A percentile compares a stretch with the other conserved stretches of the same genome.
Conservation (phyloP, 2,329 filamentous ascomycete genomes). For the Talaromyces sp. region DNA sequence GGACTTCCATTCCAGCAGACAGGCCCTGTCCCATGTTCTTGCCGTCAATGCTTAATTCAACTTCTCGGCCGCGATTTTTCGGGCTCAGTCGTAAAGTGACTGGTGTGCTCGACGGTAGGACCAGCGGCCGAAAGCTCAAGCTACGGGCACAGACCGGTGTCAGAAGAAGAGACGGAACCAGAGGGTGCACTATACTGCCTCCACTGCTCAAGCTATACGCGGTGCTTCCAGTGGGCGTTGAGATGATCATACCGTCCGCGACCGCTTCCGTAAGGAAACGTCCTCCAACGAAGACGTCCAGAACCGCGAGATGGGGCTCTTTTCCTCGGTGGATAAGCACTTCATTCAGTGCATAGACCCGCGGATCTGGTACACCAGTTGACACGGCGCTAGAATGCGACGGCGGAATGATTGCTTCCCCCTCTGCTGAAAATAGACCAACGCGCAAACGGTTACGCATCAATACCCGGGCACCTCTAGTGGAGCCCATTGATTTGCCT, state of each 20-base stretch:
- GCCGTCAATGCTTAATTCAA: slow-evolving; percentile 76
- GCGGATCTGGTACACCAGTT: slow-evolving; percentile 27
- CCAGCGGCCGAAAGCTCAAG: slow-evolving; percentile 84
- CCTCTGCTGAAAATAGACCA: slow-evolving; percentile 69
- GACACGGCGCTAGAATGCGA: slow-evolving; percentile 29
- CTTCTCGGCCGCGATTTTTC: slow-evolving; percentile 69
- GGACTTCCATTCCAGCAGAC: slow-evolving; percentile 72
- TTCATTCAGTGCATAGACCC: slow-evolving; percentile 80
- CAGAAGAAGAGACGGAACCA: slow-evolving; percentile 80
- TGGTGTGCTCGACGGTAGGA: slow-evolving; percentile 78
- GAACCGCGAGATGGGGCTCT: slow-evolving; percentile 82
- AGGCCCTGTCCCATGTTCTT: slow-evolving; percentile 61
- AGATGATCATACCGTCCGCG: slow-evolving; percentile 90
- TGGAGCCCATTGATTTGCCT: slow-evolving; percentile 74
- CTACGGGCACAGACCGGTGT: slow-evolving; percentile 93
- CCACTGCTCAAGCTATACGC: slow-evolving; percentile 93
- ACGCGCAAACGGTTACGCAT: slow-evolving; percentile 83
- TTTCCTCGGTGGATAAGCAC: slow-evolving; percentile 87
- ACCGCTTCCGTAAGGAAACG: slow-evolving; percentile 90
- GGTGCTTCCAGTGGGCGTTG: slow-evolving; percentile 89
- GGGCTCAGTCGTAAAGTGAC: slow-evolving; percentile 77
- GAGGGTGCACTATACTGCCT: slow-evolving; percentile 87
- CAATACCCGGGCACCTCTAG: slow-evolving; percentile 71
- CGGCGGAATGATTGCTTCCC: slow-evolving; percentile 44
- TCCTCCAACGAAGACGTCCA: slow-evolving; percentile 85